Evolutionary conservation across 2,329 filamentous ascomycete species (phyloP).

Genomic region (Hypoxylon sp.): DNA sequence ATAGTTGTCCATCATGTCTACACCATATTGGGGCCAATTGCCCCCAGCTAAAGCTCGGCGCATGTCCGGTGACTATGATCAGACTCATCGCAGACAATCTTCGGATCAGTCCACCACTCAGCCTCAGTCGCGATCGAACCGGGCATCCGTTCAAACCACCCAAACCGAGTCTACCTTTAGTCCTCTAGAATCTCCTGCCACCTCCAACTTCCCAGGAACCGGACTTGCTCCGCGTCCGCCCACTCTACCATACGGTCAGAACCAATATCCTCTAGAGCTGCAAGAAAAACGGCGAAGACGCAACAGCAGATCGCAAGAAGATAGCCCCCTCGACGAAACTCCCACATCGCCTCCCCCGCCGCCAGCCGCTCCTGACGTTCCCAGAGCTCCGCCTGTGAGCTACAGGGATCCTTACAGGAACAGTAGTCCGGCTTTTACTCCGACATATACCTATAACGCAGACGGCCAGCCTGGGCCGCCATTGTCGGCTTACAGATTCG

Average conservation of each 20-base stretch:
- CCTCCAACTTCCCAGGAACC: conserved; percentile 65
- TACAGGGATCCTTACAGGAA: conserved; percentile 67
- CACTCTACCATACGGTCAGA: conserved; percentile 66
- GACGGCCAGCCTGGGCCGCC: conserved; percentile 53
- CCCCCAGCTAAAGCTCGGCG: conserved; percentile 65
- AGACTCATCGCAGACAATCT: conserved; percentile 54
- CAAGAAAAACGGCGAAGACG: conserved; percentile 61
- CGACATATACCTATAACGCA: conserved; percentile 53
- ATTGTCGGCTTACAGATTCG: conserved; percentile 48
- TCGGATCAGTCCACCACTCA: conserved; percentile 56
- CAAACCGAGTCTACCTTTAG: conserved; percentile 72
- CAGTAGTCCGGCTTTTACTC: conserved; percentile 54
- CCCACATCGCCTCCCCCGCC: conserved; percentile 55
- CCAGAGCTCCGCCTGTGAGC: conserved; percentile 71
- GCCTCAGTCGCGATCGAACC: conserved; percentile 63
- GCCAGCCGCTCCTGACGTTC: conserved; percentile 72
- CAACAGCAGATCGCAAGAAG: conserved; percentile 60
- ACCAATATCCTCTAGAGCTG: conserved; percentile 61
- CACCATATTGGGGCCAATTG: conserved; percentile 72
- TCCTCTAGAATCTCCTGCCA: conserved; percentile 69
- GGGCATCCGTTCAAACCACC: conserved; percentile 70
- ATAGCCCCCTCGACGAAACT: conserved; percentile 56
- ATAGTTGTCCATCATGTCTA: conserved; percentile 59
- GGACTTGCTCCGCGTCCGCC: conserved; percentile 72
- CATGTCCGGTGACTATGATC: conserved; percentile 56